Percentiles rank a stretch among this genome's conserved stretches.
Evolutionary conservation across 805 yeast species (phyloP).

Genomic region (Cyberlindnera nakhonratchasimensis): DNA sequence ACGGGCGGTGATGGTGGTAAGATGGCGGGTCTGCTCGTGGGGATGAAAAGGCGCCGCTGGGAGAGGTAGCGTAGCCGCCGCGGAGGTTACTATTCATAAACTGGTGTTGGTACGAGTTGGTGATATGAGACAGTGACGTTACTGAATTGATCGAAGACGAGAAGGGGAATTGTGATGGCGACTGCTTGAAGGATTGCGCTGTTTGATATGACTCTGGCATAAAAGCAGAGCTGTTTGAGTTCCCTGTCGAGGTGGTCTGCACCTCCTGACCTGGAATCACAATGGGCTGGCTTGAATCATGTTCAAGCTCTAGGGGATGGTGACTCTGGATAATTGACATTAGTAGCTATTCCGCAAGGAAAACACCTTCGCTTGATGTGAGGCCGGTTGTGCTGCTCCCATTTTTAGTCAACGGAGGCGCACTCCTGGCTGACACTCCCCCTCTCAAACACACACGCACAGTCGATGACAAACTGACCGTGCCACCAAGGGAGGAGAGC

Average conservation of each 20-base stretch:
- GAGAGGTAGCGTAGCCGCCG: constrained; percentile 22
- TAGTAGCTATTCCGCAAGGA: constrained; percentile 1
- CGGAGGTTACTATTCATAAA: constrained; percentile 23
- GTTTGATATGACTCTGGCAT: constrained; percentile 29
- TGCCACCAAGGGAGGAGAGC: no score
- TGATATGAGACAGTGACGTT: constrained; percentile 18
- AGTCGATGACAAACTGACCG: not conserved
- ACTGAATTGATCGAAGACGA: constrained; percentile 27
- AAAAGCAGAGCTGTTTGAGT: constrained; percentile 8
- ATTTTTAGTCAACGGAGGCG: not conserved
- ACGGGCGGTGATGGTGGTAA: constrained; percentile 13
- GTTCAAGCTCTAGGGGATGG: constrained; percentile 13
- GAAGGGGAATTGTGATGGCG: constrained; percentile 22
- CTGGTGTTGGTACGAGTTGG: constrained; percentile 19
- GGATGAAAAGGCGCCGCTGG: constrained; percentile 22
- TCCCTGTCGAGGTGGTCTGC: constrained; percentile 9
- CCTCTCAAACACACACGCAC: not conserved
- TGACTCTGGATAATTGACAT: constrained; percentile 9
- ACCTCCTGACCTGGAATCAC: constrained; percentile 30
- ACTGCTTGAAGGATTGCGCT: constrained; percentile 24
- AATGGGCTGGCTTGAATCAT: constrained; percentile 29
- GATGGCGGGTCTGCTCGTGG: constrained; percentile 29
- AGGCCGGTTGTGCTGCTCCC: not conserved
- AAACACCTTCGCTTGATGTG: no score
- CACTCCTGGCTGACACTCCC: no score